phyloP scores from a whole-genome alignment of 2,329 filamentous ascomycete species.

The Pseudogymnoascus sp. region DNA sequence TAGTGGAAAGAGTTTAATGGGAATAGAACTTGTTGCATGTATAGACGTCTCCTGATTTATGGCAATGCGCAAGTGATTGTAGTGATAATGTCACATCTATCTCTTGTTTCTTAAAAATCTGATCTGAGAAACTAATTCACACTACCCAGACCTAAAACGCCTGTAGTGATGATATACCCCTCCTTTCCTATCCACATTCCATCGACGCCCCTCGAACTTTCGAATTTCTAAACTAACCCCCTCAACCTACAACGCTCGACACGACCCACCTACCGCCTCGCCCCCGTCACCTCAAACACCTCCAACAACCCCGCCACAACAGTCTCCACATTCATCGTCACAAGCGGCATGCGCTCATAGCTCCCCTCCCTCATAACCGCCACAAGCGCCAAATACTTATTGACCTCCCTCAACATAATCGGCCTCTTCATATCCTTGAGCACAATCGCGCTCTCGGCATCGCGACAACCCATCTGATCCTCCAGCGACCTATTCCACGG shows the following conservation, averaged over 20 bases:
- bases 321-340: conserved; percentile 81
- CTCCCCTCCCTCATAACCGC: conserved; percentile 82
- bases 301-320: conserved; percentile 72
- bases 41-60: not conserved
- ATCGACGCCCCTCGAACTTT: not conserved
- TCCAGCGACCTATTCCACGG: conserved; percentile 56
- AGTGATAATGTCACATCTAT: not conserved
- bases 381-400: conserved; percentile 70
- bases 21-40: not conserved
- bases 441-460: conserved; percentile 62
- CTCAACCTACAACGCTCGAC: not conserved
- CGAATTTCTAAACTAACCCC: not conserved
- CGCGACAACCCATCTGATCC: conserved; percentile 58
- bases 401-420: conserved; percentile 62
- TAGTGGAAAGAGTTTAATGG: not conserved
- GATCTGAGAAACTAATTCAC: not conserved
- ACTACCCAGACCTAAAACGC: not conserved
- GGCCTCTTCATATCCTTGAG: conserved; percentile 56
- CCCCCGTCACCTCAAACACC: conserved; percentile 68
- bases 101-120: not conserved
- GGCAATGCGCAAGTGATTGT: not conserved
- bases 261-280: conserved; percentile 31
- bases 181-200: not conserved
- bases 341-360: conserved; percentile 74
- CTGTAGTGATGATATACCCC: not conserved